phyloP scores from a whole-genome alignment of 306 rosid species.

The Cucumis hystrix region DNA sequence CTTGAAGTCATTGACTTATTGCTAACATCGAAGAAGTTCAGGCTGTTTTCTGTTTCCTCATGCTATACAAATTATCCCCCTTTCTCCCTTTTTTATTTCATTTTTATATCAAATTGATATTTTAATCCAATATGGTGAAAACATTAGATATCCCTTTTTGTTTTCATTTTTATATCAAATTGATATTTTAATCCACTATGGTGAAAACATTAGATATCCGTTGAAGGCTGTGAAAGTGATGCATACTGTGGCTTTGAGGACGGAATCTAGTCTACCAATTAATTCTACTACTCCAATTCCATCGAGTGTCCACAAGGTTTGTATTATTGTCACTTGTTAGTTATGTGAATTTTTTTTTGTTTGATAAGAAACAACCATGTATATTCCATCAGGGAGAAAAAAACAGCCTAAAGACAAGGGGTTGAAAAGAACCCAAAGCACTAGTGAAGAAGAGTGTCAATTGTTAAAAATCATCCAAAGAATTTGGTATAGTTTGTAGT shows the following conservation, averaged over 20 bases:
- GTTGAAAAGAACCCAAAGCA: too few species aligned
- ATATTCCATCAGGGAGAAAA: too few species aligned
- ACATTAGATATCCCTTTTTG: slow-evolving; percentile 51
- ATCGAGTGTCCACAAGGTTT: slow-evolving; percentile 34
- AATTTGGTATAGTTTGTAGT: too few species aligned
- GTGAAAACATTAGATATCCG: slow-evolving; percentile 51
- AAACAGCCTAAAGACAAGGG: too few species aligned
- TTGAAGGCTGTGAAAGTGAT: slow-evolving; percentile 91
- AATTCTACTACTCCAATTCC: slow-evolving; percentile 32
- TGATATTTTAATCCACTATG: not conserved
- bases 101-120: not conserved
- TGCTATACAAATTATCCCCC: not conserved
- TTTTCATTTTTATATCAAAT: not conserved
- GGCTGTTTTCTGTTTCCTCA: not conserved
- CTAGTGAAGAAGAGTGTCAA: too few species aligned
- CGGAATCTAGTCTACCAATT: slow-evolving; percentile 46
- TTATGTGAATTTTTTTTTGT: not conserved
- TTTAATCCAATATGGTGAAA: not conserved
- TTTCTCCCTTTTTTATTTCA: not conserved
- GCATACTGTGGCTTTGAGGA: slow-evolving; percentile 82
- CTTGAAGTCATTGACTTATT: not conserved
- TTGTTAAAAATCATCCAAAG: too few species aligned
- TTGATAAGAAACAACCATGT: too few species aligned
- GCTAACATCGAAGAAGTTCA: not conserved
- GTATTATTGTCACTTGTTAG: slow-evolving; percentile 6